Conservation (phyloP, 768 basidiomycete genomes). For the Pulveroboletus sp. region DNA sequence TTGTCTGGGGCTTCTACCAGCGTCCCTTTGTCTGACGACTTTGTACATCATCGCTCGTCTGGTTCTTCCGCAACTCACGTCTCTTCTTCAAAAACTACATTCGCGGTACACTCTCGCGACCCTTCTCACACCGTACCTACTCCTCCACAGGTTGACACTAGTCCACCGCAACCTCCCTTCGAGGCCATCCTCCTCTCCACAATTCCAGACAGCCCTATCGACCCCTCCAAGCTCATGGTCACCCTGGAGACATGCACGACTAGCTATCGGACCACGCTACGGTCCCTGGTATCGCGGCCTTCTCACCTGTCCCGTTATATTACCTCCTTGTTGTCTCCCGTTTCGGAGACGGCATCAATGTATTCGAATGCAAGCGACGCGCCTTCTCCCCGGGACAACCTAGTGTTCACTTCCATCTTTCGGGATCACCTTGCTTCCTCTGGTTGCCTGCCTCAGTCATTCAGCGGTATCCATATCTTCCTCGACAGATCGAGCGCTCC, state of each 20-base stretch:
- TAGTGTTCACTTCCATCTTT: conserved; percentile 48
- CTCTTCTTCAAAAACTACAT: conserved; percentile 34
- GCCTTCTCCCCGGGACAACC: conserved; percentile 15
- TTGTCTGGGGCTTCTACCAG: conserved; percentile 18
- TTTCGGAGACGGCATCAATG: conserved; percentile 51
- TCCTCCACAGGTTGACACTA: conserved; percentile 43
- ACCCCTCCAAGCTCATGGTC: conserved; percentile 62
- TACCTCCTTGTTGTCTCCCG: conserved; percentile 38
- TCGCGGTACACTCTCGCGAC: conserved; percentile 27
- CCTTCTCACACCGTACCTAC: conserved; percentile 47
- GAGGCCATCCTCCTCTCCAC: conserved; percentile 62
- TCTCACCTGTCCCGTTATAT: conserved; percentile 63
- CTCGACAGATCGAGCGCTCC: conserved; percentile 76
- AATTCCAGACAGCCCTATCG: conserved; percentile 43
- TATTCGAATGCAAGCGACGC: conserved; percentile 49
- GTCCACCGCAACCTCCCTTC: conserved; percentile 56
- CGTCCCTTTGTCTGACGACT: conserved; percentile 23
- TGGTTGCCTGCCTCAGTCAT: conserved; percentile 45
- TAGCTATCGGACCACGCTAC: conserved; percentile 61
- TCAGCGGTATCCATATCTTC: conserved; percentile 62
- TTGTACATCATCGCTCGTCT: conserved; percentile 32
- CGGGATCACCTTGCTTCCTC: conserved; percentile 61
- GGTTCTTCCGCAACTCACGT: conserved; percentile 28
- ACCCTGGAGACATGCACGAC: conserved; percentile 70
- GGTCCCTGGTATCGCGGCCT: conserved; percentile 63